Base-by-base conservation (phyloP, 129 eudicot genomes). In the Kitagawia praeruptora region DNA sequence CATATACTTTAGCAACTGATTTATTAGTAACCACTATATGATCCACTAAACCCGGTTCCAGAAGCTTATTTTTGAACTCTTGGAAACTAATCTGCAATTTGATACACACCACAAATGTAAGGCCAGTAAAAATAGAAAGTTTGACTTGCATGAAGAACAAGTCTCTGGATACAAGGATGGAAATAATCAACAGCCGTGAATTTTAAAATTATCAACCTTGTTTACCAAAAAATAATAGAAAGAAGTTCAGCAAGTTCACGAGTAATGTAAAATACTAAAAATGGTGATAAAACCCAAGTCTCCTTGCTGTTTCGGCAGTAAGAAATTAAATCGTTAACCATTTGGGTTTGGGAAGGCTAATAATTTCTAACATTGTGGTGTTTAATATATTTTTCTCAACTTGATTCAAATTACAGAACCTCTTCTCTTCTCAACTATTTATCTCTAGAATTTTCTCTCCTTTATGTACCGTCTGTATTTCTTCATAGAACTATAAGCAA, bases 1-100 rank as follows among this genome's bases (percentile, higher is more conserved):
- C 90, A 54, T 88, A 90, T 19, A 90, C 92, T 86, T 90, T 90
- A 77, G 95, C 95, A 79, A 90, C 90, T 81, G 95, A 84, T 80
- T 90, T 90, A 78, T 88, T 88, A 64, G 92, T 81, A 67, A 90
- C 88, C 42, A 90, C 95, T 54, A 90, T 88, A 67, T 84, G 95
- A 64, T 90, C 95, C 81, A 90, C 95, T 53, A 90, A 81, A 58
- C 95, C 95, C 27, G 92, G 95, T 78, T 90, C 95, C 77, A 90
- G 86, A 78, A 90, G 92, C 87, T 90, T 90, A 80, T 88, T 90
- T 83, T 88, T 90, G 82, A 90, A 90, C 76, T 90, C 90, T 82
- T 90, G 90, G 87, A 90, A 90, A 81, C 96, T 90, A 48, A 90
- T 88, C 96, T 90, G 89, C 84, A 82, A 69, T 54, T 61, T 25